Evolutionary conservation across 164 flowering plant species (phyloP), one percentile per base, ranked within the genome.

Genomic region (Vitis labrusca): DNA sequence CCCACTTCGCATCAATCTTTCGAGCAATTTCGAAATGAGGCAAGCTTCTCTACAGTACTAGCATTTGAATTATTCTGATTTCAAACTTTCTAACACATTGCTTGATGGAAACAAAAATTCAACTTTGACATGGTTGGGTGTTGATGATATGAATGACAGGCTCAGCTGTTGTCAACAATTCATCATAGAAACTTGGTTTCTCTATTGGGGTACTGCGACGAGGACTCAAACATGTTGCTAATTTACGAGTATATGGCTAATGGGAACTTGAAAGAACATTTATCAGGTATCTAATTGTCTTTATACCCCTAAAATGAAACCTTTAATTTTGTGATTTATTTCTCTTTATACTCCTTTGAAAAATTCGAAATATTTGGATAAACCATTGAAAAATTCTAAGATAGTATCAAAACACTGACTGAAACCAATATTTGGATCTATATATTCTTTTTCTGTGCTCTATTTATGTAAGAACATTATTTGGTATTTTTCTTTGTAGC

Each of bases 231-330:
- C 23, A 48, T 73, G 63, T 79, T 58, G 14, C 73, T 83, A 50
- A 51, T 83, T 9, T 83, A 80, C 66, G 84, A 83, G 69, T 81
- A 67, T 69, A 78, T 83, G 81, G 72, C 80, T 15, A 73, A 72
- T 30, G 86, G 86, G 62, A 65, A 83, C 64, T 63, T 83, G 27
- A 17, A 59, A 61, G 56, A 29, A 27, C 77, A 74, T 72, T 59
- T 83, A 2, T 69, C 76, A 69, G 86, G 82, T 80, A 37, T 37
- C 44, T 37, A 37, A 3, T 37, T 5, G 44, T 37, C 7, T 6
- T 37, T 37, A 37, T 37, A 37, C 44, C 44, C 44, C 44, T 37
- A 37, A 32, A 9, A 3, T 14, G 29, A 27, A 5, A 17, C 2
- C 14, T 54, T 5, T 37, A 37, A 37, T 37, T 37, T 10, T 37